Evolutionary conservation across 768 basidiomycete species (phyloP), one percentile per base, ranked within the genome.

Genomic region (Leccinum sublutescens): DNA sequence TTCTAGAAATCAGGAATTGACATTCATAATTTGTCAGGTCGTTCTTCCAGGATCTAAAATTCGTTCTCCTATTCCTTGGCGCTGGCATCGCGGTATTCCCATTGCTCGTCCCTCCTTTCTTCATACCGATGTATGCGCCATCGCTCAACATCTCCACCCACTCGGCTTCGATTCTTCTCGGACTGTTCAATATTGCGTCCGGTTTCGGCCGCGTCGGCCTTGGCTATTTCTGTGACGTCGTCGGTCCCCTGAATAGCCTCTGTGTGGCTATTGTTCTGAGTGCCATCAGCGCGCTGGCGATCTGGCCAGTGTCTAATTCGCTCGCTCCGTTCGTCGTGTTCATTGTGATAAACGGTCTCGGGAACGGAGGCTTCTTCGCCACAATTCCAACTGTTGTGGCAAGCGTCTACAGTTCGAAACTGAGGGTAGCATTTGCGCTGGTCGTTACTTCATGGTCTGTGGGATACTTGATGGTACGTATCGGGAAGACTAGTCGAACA

Each of bases 361-460:
- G 72, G 38, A 74, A 73, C 29, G 72, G 72, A 19, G 75, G 68
- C 3, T 76, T 76, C 62, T 75, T 73, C 52, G 67, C 73, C 48
- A 71, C 71, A 4, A 72, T 71, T 63, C 74, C 72, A 1, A 70
- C 64, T 1, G 74, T 76, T 33, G 66, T 76, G 0, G 70, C 67
- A 3, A 62, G 69, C n/a, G 51, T 73, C 7, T 76, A 73, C 53
- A 70, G 67, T 23, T 48, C 66, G 17, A 71, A 73, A 27, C 58
- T 73, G n/a, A 59, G 69, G 19, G 64, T 67, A n/a, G 73, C 74
- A 1, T 68, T 77, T 40, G 73, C 72, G 14, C 74, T 76, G 74
- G 62, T 75, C 33, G 66, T 71, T 29, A 68, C 71, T 0, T 75
- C 70, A 4, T 75, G 73, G 73, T 66, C 68, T 1, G 62, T 68